These are phyloP conservation scores for Phytophthora tubulina DNA, from an alignment of 352 stramenopile genomes.

Conservation along the genomic window DNA sequence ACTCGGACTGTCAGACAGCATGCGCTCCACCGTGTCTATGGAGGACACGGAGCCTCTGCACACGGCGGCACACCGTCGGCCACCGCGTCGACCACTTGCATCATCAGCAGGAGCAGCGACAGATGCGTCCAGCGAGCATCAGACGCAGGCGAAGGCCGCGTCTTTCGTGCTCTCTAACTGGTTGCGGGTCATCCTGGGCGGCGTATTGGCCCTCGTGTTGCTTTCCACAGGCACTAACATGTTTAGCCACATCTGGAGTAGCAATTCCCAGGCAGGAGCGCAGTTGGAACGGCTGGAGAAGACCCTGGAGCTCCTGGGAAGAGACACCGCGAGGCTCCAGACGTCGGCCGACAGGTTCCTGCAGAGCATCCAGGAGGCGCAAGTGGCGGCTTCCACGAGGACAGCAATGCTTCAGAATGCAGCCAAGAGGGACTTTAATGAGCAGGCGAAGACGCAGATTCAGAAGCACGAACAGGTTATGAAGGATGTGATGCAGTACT, in stretches of 20 bases:
- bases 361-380: conserved; percentile 35
- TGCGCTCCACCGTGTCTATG: conserved; percentile 42
- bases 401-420: conserved; percentile 33
- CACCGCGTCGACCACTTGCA: conserved; percentile 1
- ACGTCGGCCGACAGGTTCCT: conserved; percentile 35
- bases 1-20: conserved; percentile 54
- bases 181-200: conserved; percentile 19
- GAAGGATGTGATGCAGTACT: conserved; percentile 38
- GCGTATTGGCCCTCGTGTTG: conserved; percentile 24
- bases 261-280: neutral
- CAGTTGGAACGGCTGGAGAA: conserved; percentile 46
- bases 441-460: conserved; percentile 26
- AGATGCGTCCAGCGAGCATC: conserved; percentile 1
- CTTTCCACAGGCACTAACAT: conserved; percentile 9
- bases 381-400: conserved; percentile 31
- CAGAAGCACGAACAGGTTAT: conserved; percentile 35
- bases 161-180: conserved; percentile 16
- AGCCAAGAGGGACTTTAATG: conserved; percentile 22
- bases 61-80: conserved; percentile 14
- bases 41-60: conserved; percentile 31
- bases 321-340: conserved; percentile 30
- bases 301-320: conserved; percentile 28
- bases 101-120: conserved; percentile 8
- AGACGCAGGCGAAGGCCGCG: conserved; percentile 11
- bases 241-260: conserved; percentile 2